Evolutionary conservation across 73 alveolate species (phyloP).

Genomic region (Symbiodinium natans): DNA sequence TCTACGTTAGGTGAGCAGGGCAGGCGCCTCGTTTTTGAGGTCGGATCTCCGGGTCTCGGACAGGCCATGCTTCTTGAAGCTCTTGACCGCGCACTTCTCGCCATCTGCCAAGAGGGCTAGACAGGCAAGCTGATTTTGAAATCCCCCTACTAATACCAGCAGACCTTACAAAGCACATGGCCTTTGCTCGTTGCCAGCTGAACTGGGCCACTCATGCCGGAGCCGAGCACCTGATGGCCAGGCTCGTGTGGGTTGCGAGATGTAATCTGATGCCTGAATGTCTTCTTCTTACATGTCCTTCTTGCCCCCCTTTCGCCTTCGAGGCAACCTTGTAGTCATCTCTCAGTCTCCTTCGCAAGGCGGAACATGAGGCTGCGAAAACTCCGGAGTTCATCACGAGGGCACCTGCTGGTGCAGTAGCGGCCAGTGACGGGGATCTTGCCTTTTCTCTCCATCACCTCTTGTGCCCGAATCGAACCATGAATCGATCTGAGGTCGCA

Average conservation of each 20-base stretch:
- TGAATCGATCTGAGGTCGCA: too few relatives aligned
- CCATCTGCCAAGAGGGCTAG: constrained; percentile 42
- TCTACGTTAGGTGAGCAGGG: background rate
- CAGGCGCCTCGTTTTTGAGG: constrained; percentile 71
- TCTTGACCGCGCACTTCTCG: constrained; percentile 78
- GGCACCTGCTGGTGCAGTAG: constrained; percentile 25
- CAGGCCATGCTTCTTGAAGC: constrained; percentile 77
- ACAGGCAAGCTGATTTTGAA: background rate
- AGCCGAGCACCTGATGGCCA: constrained; percentile 46
- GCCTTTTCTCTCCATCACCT: constrained; percentile 95
- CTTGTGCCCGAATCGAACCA: background rate
- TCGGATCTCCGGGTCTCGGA: constrained; percentile 41
- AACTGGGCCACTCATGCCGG: constrained; percentile 94
- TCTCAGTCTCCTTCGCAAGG: constrained; percentile 26
- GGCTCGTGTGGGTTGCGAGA: too few relatives aligned
- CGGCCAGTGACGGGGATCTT: constrained; percentile 95
- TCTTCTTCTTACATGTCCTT: background rate
- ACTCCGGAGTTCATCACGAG: background rate
- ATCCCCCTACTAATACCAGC: background rate
- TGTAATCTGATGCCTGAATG: background rate
- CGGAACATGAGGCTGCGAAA: background rate
- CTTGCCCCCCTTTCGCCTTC: too few relatives aligned
- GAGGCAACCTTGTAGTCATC: constrained; percentile 82
- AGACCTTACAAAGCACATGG: too few relatives aligned
- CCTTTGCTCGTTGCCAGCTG: constrained; percentile 76